Evolutionary conservation across 306 rosid species (phyloP).

Genomic region (Luffa acutangula): DNA sequence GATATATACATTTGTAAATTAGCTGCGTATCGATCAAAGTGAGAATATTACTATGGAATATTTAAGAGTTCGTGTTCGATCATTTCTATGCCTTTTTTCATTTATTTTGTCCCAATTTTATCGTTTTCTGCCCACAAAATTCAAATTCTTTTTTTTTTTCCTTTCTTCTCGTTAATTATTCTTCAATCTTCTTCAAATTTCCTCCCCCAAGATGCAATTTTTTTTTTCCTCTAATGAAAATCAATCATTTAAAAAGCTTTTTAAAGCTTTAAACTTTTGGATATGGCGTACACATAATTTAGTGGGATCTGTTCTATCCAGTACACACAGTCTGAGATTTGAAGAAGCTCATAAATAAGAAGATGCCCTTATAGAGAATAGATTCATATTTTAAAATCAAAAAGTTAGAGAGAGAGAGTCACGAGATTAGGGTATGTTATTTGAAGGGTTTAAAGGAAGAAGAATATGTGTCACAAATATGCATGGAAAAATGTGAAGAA

Average conservation of each 20-base stretch:
- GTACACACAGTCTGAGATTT: not conserved
- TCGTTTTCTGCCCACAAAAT: not conserved
- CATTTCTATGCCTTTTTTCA: not conserved
- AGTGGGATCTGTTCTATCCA: not conserved
- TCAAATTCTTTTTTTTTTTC: not conserved
- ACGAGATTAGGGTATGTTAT: conserved; percentile 17
- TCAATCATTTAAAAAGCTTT: not conserved
- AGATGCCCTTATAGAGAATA: not conserved
- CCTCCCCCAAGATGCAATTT: not conserved
- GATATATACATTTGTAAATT: not conserved
- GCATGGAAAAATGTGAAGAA: conserved; percentile 52
- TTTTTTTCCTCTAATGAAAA: not conserved
- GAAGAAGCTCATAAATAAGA: not conserved
- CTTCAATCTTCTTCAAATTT: not conserved
- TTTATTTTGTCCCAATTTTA: not conserved
- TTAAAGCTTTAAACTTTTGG: not conserved
- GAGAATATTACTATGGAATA: conserved; percentile 11
- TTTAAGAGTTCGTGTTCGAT: conserved; percentile 10
- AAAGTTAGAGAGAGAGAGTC: not conserved
- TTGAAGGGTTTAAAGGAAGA: conserved; percentile 28
- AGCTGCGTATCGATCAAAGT: not conserved
- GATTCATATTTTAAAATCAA: not conserved
- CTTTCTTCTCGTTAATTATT: not conserved
- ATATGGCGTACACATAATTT: not conserved
- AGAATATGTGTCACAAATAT: conserved; percentile 32